These are phyloP conservation scores for Salix suchowensis DNA, from an alignment of 345 rosid species.

Conservation along the genomic window DNA sequence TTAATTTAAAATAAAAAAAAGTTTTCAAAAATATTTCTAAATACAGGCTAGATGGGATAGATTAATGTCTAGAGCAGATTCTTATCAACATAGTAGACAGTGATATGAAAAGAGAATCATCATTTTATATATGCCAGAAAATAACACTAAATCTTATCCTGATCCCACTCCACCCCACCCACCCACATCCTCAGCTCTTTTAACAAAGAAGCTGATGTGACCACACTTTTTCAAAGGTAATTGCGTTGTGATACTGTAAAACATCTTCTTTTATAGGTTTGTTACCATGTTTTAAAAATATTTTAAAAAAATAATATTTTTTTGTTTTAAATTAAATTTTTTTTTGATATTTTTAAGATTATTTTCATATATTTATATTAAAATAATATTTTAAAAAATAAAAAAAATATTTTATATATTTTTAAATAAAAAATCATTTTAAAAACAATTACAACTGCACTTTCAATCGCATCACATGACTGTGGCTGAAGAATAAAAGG, in stretches of 20 bases:
- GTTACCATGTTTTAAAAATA: accelerated
- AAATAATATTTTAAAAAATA: too few relatives aligned
- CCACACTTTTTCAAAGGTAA: slow-evolving; percentile 25
- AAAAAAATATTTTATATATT: too few relatives aligned
- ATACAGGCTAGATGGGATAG: slow-evolving; percentile 8
- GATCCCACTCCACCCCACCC: slow-evolving; percentile 40
- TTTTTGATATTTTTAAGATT: too few relatives aligned
- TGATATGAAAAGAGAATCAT: slow-evolving; percentile 30
- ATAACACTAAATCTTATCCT: slow-evolving; percentile 31
- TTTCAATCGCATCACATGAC: neutral
- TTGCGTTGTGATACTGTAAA: neutral
- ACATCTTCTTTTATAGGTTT: neutral
- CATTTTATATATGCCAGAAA: slow-evolving; percentile 8
- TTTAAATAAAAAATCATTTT: too few relatives aligned
- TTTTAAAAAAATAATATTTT: too few relatives aligned
- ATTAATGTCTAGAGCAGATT: slow-evolving; percentile 33
- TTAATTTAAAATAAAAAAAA: too few relatives aligned
- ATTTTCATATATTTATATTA: too few relatives aligned
- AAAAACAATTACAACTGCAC: accelerated
- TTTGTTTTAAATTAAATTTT: too few relatives aligned
- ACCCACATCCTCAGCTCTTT: slow-evolving; percentile 18
- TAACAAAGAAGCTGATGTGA: slow-evolving; percentile 38
- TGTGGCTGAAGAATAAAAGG: slow-evolving; percentile 39
- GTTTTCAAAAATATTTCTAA: too few relatives aligned
- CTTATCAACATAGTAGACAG: slow-evolving; percentile 43